Base-by-base conservation (phyloP, 805 yeast genomes). In the Yarrowia hollandica region DNA sequence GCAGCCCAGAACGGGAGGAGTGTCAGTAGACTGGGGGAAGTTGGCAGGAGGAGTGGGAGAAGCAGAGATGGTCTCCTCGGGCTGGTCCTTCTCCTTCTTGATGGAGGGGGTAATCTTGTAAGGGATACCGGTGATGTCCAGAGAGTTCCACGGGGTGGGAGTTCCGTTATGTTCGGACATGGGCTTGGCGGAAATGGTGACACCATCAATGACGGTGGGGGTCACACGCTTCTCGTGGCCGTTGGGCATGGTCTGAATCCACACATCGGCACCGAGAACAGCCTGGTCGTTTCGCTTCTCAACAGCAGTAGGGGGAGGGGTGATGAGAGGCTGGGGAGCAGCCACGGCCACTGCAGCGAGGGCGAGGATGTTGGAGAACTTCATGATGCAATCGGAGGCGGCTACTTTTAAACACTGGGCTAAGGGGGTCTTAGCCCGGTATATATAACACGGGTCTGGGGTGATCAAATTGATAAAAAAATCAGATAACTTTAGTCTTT, bases 141-240 rank as follows among this genome's bases (percentile, higher is more conserved):
- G 67, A 8, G 79, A 75, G 23, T 67, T 74, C 80, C 80, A 77
- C 2, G 69, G 70, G 9, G 80, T 75, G 14, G 62, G 44, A 5
- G 77, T 70, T 16, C 73, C 66, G 1, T 74, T 63, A 10, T 72
- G 68, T 4, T 55, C 46, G 9, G 62, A 4, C 7, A 62, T 58
- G 31, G 80, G 79, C 2, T 78, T 73, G 1, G 72, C 78, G 37
- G 74, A 72, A 60, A 79, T 78, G 1, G 85, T 81, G 14, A 82
- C 84, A 33, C 83, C 84, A 44, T 77, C 81, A 62, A 80, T 77
- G 41, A 85, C 85, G 0, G 76, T 75, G 2, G 95, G 90, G 0
- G 92, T 89, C 62, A 85, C 84, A 1, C 60, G 57, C 39, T 60
- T 23, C 26, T 62, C 62, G 3, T 46, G 31, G 3, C 64, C 66